Conservation (phyloP, 495 filamentous ascomycete species). For the Cairneyella variabilis region DNA sequence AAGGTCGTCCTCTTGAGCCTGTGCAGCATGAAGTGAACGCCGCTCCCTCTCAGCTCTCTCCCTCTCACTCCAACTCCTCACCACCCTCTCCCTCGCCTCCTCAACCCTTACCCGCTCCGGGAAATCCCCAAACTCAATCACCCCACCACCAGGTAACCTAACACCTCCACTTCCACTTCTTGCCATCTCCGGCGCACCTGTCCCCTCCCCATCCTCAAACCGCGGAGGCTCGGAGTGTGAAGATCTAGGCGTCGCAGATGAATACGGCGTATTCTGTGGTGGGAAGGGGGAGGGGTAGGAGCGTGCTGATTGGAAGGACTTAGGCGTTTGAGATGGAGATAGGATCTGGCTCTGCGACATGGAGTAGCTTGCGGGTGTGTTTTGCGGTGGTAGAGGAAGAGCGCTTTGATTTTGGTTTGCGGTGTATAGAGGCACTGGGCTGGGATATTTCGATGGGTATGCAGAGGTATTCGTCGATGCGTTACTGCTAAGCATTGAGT, state of each 20-base stretch:
- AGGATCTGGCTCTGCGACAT: too few relatives aligned
- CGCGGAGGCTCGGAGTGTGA: background rate
- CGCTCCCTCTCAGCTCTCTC: background rate
- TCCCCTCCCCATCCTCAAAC: background rate
- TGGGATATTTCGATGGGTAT: slow-evolving; percentile 1
- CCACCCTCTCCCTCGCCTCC: slow-evolving; percentile 13
- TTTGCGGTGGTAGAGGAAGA: background rate
- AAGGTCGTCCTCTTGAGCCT: background rate
- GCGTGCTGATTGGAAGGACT: background rate
- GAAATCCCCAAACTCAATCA: slow-evolving; percentile 29
- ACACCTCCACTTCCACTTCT: slow-evolving; percentile 24
- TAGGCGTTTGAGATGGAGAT: background rate
- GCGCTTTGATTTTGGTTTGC: background rate
- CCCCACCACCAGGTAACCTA: slow-evolving; percentile 15
- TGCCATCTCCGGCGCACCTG: slow-evolving; percentile 9
- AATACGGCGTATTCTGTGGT: background rate
- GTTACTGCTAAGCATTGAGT: slow-evolving; percentile 7
- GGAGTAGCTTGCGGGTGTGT: background rate
- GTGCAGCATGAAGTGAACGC: background rate
- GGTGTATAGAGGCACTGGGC: background rate
- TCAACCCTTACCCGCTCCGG: slow-evolving; percentile 16
- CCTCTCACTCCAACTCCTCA: slow-evolving; percentile 14
- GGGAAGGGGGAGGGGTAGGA: background rate
- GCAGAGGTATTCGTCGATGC: background rate
- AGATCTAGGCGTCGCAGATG: background rate